Conservation (phyloP, 331 rosid genomes). For the Quercus phellos region DNA sequence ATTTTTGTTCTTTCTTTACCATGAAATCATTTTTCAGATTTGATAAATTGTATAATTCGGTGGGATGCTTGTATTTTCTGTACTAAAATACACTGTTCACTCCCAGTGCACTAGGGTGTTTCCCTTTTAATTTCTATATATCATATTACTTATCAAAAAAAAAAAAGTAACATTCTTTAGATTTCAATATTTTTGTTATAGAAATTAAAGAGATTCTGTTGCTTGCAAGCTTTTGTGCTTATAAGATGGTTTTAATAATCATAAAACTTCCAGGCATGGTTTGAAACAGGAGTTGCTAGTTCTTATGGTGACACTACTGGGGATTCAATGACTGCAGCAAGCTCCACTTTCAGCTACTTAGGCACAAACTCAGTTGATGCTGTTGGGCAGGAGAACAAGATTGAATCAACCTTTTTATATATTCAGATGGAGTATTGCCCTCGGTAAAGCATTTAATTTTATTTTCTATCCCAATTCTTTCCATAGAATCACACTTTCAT, state of each 20-base stretch:
- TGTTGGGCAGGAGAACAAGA: constrained; percentile 58
- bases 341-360: constrained; percentile 57
- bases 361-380: constrained; percentile 49
- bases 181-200: not conserved
- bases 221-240: constrained; percentile 8
- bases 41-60: not conserved
- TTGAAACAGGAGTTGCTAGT: constrained; percentile 74
- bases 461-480: not conserved
- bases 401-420: constrained; percentile 83
- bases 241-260: constrained; percentile 21
- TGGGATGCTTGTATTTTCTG: not conserved
- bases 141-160: too few species aligned
- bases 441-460: constrained; percentile 43
- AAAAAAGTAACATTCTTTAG: not conserved
- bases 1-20: constrained; percentile 6
- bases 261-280: constrained; percentile 81
- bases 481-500: too few species aligned
- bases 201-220: constrained; percentile 9
- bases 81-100: not conserved
- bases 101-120: too few species aligned
- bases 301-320: constrained; percentile 49
- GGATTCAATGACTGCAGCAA: constrained; percentile 67
- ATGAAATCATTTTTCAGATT: constrained; percentile 1
- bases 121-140: too few species aligned
- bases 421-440: constrained; percentile 99